A percentile compares a stretch with the other conserved stretches of the same genome.
These are phyloP conservation scores for Cladophialophora chaetospira DNA, from an alignment of 2,329 filamentous ascomycete species.

Conservation along the genomic window DNA sequence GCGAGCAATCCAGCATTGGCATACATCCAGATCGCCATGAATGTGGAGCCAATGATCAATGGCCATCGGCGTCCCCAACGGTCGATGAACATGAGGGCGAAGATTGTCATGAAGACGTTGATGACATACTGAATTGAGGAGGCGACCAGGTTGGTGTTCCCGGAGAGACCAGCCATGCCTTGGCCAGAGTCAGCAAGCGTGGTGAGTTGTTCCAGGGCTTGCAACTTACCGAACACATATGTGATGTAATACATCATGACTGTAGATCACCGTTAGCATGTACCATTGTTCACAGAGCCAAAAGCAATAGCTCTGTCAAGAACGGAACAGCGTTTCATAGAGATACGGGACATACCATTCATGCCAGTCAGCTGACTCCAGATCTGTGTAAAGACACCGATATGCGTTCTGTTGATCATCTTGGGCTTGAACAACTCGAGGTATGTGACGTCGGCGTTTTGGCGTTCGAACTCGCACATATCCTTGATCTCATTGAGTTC, in stretches of 20 bases:
- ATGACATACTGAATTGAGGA: conserved; percentile 75
- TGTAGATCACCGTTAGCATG: too few species aligned
- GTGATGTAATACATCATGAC: conserved; percentile 67
- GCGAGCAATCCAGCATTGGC: conserved; percentile 47
- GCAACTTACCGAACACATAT: conserved; percentile 26
- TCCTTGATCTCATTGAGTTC: conserved; percentile 74
- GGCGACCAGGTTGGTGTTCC: conserved; percentile 62
- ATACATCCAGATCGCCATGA: conserved; percentile 59
- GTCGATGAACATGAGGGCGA: conserved; percentile 74
- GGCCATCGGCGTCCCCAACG: conserved; percentile 71
- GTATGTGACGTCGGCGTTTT: conserved; percentile 69
- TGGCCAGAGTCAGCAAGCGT: conserved; percentile 57
- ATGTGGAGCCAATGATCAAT: conserved; percentile 64
- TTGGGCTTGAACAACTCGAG: conserved; percentile 70
- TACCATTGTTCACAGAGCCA: too few species aligned
- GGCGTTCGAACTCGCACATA: conserved; percentile 71
- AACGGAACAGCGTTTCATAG: neutral
- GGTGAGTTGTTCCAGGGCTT: neutral
- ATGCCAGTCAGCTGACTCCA: conserved; percentile 76
- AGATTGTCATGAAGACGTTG: conserved; percentile 77
- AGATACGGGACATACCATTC: conserved; percentile 42
- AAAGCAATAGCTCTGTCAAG: too few species aligned
- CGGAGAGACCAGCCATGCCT: conserved; percentile 67
- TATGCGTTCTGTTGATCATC: conserved; percentile 74
- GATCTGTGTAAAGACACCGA: conserved; percentile 72